Evolutionary conservation across 768 basidiomycete species (phyloP).

Genomic region (Sistotremastrum suecicum): DNA sequence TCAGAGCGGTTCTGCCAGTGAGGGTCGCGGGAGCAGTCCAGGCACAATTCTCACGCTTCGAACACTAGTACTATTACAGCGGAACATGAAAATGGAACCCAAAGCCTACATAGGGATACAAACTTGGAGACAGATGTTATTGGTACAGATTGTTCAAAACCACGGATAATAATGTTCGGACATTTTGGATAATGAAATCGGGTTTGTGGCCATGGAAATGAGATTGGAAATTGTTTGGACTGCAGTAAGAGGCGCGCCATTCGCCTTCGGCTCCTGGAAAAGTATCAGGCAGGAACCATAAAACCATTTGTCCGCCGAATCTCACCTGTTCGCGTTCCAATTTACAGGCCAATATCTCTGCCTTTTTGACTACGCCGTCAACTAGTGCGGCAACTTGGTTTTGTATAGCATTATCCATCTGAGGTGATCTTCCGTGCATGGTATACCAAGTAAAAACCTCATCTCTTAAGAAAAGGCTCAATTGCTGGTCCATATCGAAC

Average conservation of each 20-base stretch:
- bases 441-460: conserved; percentile 70
- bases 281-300: neutral
- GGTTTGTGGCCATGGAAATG: conserved; percentile 78
- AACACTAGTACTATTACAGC: no score
- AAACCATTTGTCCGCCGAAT: neutral
- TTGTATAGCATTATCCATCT: conserved; percentile 45
- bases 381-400: conserved; percentile 40
- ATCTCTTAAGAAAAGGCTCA: conserved; percentile 85
- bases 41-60: no score
- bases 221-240: conserved; percentile 72
- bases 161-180: conserved; percentile 76
- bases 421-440: conserved; percentile 41
- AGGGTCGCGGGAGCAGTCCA: no score
- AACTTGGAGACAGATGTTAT: no score
- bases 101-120: no score
- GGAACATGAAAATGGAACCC: no score
- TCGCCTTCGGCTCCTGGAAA: conserved; percentile 17
- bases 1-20: no score
- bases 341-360: conserved; percentile 78
- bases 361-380: conserved; percentile 64
- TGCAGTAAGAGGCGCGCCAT: conserved; percentile 37
- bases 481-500: conserved; percentile 87
- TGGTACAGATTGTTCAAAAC: conserved; percentile 33
- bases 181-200: conserved; percentile 73
- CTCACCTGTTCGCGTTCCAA: conserved; percentile 68